Conservation (phyloP, 192 early-diverging fungal genomes). For the Coemansia sp. region DNA sequence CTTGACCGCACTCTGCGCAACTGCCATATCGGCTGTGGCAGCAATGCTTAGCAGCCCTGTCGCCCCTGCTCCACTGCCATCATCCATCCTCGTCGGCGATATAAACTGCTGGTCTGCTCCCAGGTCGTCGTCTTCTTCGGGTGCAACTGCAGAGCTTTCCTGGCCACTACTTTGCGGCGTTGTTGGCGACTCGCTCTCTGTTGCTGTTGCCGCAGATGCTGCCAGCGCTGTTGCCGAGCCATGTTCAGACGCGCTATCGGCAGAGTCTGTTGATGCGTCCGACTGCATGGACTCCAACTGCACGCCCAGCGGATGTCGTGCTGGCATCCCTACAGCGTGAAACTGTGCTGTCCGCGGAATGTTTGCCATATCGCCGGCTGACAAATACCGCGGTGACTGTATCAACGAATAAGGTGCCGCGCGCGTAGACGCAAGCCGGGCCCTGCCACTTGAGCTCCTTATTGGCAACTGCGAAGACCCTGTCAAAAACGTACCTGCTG, state of each 20-base stretch:
- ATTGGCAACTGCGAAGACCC: slow-evolving; percentile 34
- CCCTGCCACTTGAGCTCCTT: slow-evolving; percentile 10
- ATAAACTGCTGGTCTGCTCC: slow-evolving; percentile 12
- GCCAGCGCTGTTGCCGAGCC: slow-evolving; percentile 3
- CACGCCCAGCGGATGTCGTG: slow-evolving; percentile 48
- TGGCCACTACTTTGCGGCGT: slow-evolving; percentile 14
- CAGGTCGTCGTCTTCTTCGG: slow-evolving; percentile 13
- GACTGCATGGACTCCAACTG: slow-evolving; percentile 41
- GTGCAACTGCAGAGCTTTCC: slow-evolving; percentile 8
- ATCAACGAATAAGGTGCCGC: slow-evolving; percentile 28
- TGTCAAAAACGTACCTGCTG: slow-evolving; percentile 13
- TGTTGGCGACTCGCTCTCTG: background rate
- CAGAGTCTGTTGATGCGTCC: slow-evolving; percentile 36
- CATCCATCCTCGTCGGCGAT: slow-evolving; percentile 20
- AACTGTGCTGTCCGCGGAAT: slow-evolving; percentile 53
- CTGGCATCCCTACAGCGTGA: slow-evolving; percentile 47
- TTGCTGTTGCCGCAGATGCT: background rate
- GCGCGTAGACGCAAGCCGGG: slow-evolving; percentile 18
- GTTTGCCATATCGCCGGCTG: slow-evolving; percentile 27
- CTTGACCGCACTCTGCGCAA: background rate
- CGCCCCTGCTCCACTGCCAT: slow-evolving; percentile 1
- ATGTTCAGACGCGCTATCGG: slow-evolving; percentile 17
- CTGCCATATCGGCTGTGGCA: slow-evolving; percentile 2
- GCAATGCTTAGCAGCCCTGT: background rate
- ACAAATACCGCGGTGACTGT: slow-evolving; percentile 11